Percentiles rank a stretch among this genome's conserved stretches.
These are phyloP conservation scores for Stagonosporopsis vannaccii DNA, from an alignment of 2,329 filamentous ascomycete species.

Conservation along the genomic window DNA sequence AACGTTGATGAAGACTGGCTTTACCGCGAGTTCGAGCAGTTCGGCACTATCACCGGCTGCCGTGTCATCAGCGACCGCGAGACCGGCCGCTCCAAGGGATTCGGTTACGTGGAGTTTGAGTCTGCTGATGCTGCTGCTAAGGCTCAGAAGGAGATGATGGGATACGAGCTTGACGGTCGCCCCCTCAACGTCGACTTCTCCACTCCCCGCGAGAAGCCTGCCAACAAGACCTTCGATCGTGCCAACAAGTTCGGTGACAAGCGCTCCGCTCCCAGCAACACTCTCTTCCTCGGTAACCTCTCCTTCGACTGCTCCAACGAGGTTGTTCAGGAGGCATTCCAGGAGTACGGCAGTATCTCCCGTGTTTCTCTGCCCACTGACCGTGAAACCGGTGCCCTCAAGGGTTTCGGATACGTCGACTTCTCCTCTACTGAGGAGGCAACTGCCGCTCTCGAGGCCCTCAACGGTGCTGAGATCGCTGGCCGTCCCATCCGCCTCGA, in stretches of 20 bases:
- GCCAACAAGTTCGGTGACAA: slow-evolving; percentile 78
- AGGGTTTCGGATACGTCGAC: slow-evolving; percentile 92
- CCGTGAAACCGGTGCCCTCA: slow-evolving; percentile 80
- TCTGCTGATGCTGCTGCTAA: slow-evolving; percentile 71
- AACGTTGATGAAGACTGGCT: slow-evolving; percentile 86
- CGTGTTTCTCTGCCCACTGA: slow-evolving; percentile 90
- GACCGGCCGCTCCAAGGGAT: slow-evolving; percentile 84
- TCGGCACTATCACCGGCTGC: slow-evolving; percentile 73
- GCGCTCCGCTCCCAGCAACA: slow-evolving; percentile 80
- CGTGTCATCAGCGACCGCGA: slow-evolving; percentile 86
- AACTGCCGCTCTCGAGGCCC: slow-evolving; percentile 72
- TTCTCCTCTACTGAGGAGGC: slow-evolving; percentile 85
- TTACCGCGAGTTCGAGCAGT: slow-evolving; percentile 79
- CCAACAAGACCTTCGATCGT: slow-evolving; percentile 60
- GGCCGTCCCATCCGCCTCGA: slow-evolving; percentile 83
- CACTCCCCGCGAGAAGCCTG: slow-evolving; percentile 67
- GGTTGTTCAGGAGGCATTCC: slow-evolving; percentile 75
- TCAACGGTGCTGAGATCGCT: slow-evolving; percentile 75
- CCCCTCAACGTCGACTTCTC: slow-evolving; percentile 81
- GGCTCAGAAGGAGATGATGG: slow-evolving; percentile 78
- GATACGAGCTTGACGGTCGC: slow-evolving; percentile 76
- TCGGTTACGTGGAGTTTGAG: slow-evolving; percentile 90
- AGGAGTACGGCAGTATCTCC: slow-evolving; percentile 72
- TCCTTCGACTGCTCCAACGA: slow-evolving; percentile 85
- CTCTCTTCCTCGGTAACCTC: slow-evolving; percentile 90